Percentiles rank a stretch among this genome's conserved stretches.
phyloP scores from a whole-genome alignment of 164 flowering plant species.

The Macadamia integrifolia region DNA sequence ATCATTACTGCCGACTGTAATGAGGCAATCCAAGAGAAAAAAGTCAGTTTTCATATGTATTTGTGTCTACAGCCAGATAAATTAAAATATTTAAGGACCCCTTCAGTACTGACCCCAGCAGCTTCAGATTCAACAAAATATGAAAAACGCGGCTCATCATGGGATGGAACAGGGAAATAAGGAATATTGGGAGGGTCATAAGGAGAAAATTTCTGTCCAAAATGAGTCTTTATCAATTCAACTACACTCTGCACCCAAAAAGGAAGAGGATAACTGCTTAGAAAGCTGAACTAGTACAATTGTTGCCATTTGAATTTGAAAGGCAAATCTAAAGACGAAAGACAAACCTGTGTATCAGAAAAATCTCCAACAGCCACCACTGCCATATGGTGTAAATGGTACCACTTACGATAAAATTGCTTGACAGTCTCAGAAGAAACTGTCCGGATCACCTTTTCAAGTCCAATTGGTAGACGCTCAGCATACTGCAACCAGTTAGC shows the following conservation, averaged over 20 bases:
- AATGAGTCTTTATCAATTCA: constrained; percentile 73
- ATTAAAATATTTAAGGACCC: neutral
- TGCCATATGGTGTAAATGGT: constrained; percentile 82
- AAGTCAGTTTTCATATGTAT: neutral
- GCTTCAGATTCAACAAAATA: constrained; percentile 94
- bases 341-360: constrained; percentile 73
- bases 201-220: constrained; percentile 51
- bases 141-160: constrained; percentile 77
- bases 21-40: constrained; percentile 15
- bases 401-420: constrained; percentile 80
- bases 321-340: neutral
- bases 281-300: neutral
- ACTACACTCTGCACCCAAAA: constrained; percentile 58
- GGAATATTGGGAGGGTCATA: constrained; percentile 43
- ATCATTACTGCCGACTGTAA: constrained; percentile 85
- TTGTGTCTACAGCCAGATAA: neutral
- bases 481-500: constrained; percentile 68
- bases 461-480: constrained; percentile 87
- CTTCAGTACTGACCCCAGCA: constrained; percentile 67
- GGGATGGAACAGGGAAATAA: constrained; percentile 62
- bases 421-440: constrained; percentile 74
- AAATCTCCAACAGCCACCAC: constrained; percentile 94
- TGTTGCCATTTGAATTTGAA: neutral
- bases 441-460: constrained; percentile 78
- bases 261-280: constrained; percentile 6